Evolutionary conservation across 2,329 filamentous ascomycete genomes (phyloP), one percentile per base, ranked within the genome.

Genomic region (Septoria linicola): DNA sequence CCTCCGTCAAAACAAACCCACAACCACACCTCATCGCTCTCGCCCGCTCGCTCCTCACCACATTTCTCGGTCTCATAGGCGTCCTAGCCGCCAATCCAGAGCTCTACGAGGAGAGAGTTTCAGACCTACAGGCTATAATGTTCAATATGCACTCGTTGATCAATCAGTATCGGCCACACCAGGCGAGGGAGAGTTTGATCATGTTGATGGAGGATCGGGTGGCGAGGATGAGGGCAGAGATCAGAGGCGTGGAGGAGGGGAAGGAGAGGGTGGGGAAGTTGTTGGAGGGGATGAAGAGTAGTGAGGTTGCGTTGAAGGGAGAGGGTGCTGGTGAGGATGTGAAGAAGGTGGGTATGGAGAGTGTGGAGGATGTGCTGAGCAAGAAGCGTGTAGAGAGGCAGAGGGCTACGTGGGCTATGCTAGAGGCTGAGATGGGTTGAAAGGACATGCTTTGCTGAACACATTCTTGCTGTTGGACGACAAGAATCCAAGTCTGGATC

Each of bases 161-260:
- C 59, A 99, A 99, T 69, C 85, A 95, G 69, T 97, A 96, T 72
- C 81, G 92, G 25, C 91, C 91, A 8, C 91, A 96, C 68, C 92
- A 97, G 72, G 90, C 91, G 19, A 76, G 92, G 37, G 91, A 96
- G 73, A 90, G 85, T 21, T 76, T 95, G 51, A 95, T 96, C 25
- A 73, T 85, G 59, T 81, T 92, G 75, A 90, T 96, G 87, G 88
- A 96, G 71, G 85, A 87, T 59, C 87, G 92, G 64, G 73, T 96
- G 23, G 83, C 88, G 60, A 79, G 76, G 60, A 85, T 85, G 49
- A 81, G 80, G 59, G 80, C 80, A 48, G 90, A 96, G 71, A 89
- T 90, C 1, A 77, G 82, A 27, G 81, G 79, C 3, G 82, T 90
- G 39, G 77, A 79, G 51, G 79, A 79, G 52, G 83, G 83, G 64